Evolutionary conservation across 1,284 basidiomycete genomes (phyloP).

Genomic region (Coriolopsis trogii): DNA sequence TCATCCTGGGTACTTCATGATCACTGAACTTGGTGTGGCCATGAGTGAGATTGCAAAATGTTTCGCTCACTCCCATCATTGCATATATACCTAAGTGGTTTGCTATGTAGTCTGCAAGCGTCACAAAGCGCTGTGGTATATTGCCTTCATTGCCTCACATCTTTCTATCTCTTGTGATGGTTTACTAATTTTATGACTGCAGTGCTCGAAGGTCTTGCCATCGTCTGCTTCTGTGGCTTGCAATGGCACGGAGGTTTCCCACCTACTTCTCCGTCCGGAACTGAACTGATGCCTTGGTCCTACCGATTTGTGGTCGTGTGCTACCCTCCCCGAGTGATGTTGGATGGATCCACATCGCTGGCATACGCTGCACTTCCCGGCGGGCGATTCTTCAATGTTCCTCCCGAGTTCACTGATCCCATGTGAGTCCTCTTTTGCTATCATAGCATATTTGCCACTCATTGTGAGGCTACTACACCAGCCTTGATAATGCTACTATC

Average conservation of each 20-base stretch:
- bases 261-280: background rate
- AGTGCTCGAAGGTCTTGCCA: background rate
- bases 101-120: too few species aligned
- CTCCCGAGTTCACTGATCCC: background rate
- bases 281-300: background rate
- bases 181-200: too few species aligned
- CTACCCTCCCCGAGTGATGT: background rate
- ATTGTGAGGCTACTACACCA: background rate
- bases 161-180: too few species aligned
- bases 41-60: background rate
- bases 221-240: background rate
- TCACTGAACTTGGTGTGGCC: background rate
- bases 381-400: background rate
- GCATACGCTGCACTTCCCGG: background rate
- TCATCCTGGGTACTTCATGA: background rate
- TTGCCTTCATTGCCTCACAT: too few species aligned
- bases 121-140: too few species aligned
- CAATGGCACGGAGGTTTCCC: background rate
- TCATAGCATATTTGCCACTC: background rate
- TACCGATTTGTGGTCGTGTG: background rate
- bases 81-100: too few species aligned
- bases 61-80: too few species aligned
- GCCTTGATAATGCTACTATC: background rate
- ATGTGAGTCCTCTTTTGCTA: background rate
- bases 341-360: background rate